phyloP scores from a whole-genome alignment of 495 filamentous ascomycete genomes.

The Pyrenula massariospora region DNA sequence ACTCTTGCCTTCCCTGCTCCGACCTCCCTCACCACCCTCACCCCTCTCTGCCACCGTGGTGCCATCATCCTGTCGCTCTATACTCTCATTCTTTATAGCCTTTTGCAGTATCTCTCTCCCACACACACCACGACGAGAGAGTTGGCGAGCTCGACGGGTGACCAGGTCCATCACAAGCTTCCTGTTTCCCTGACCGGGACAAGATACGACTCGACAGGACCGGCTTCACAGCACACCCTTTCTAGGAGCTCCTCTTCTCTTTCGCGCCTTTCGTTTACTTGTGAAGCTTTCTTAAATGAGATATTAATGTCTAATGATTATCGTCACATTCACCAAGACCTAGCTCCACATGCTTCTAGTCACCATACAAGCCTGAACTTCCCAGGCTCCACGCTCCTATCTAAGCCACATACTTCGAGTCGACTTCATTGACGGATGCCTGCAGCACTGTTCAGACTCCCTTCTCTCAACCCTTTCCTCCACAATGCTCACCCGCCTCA shows the following conservation, averaged over 20 bases:
- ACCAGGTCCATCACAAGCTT: too few species aligned
- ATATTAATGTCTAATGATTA: not conserved
- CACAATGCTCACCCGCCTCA: not conserved
- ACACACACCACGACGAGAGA: not conserved
- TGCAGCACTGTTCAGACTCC: not conserved
- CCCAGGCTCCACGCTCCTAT: too few species aligned
- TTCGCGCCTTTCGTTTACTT: not conserved
- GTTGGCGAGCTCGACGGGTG: not conserved
- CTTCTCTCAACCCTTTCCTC: not conserved
- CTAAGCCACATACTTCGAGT: too few species aligned
- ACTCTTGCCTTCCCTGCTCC: not conserved
- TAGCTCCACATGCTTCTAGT: not conserved
- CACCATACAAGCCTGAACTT: too few species aligned
- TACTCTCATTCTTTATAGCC: not conserved
- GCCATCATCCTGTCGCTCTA: not conserved
- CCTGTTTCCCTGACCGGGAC: too few species aligned
- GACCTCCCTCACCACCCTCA: not conserved
- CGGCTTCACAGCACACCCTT: not conserved
- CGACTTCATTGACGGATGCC: not conserved
- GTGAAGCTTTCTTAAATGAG: not conserved
- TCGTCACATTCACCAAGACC: not conserved
- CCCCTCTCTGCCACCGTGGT: not conserved
- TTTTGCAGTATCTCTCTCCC: not conserved
- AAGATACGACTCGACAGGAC: not conserved
- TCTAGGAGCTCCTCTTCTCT: not conserved